A percentile compares a stretch with the other conserved stretches of the same genome.
phyloP scores from a whole-genome alignment of 2,329 filamentous ascomycete genomes.

The Colletotrichum theobromicola region DNA sequence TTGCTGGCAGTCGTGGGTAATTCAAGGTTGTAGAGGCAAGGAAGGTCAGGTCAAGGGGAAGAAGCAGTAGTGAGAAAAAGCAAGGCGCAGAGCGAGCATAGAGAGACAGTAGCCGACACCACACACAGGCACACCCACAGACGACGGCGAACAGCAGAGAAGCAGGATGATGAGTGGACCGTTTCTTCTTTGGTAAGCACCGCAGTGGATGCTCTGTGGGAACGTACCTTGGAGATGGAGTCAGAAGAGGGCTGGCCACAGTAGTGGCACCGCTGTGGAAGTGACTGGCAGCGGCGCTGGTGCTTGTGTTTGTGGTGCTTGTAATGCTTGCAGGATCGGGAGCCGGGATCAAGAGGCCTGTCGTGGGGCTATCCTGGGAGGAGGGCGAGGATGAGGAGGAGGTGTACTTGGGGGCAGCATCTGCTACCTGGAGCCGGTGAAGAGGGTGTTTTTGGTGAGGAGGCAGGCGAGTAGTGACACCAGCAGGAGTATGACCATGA shows the following conservation, averaged over 20 bases:
- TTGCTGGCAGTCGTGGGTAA: not conserved
- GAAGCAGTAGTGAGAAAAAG: not conserved
- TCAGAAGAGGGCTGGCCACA: conserved; percentile 16
- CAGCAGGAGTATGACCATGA: not conserved
- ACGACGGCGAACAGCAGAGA: not conserved
- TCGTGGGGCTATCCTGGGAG: conserved; percentile 51
- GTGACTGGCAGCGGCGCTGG: conserved; percentile 18
- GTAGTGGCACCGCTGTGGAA: conserved; percentile 1
- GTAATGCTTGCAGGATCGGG: conserved; percentile 25
- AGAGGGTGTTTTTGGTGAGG: conserved; percentile 22
- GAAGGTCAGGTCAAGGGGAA: conserved; percentile 3
- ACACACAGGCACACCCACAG: not conserved
- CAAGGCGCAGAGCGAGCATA: not conserved
- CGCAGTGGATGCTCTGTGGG: conserved; percentile 5
- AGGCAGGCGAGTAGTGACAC: conserved; percentile 8
- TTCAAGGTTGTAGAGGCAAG: conserved; percentile 8
- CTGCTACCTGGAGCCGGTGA: conserved; percentile 16
- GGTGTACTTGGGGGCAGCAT: not conserved
- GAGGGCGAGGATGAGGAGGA: conserved; percentile 26
- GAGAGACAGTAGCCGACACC: not conserved
- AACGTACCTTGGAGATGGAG: conserved; percentile 22
- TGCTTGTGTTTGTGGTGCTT: conserved; percentile 27
- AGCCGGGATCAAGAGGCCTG: conserved; percentile 37
- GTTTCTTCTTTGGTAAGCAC: conserved; percentile 20
- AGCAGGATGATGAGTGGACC: conserved; percentile 18